Base-by-base conservation (phyloP, 2,329 filamentous ascomycete genomes). In the Westerdykella ornata region DNA sequence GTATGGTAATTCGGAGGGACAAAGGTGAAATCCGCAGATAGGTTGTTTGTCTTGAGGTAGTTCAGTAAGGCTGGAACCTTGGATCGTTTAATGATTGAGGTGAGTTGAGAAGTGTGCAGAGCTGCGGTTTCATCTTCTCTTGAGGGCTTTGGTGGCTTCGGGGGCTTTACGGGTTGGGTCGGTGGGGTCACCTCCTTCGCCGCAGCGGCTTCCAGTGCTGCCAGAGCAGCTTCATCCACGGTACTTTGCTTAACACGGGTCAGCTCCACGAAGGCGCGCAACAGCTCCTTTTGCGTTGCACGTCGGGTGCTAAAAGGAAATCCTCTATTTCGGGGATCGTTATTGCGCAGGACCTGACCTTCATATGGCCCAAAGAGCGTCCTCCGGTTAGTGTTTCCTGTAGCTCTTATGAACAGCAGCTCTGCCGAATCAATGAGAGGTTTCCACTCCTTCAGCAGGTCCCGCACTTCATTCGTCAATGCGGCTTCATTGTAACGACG, bases 401-500 rank as follows among this genome's bases (percentile, higher is more conserved):
- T 92, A 0, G 92, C 92, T 13, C 92, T 80, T 37, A 98, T 77
- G 62, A 98, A 98, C 1, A 97, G 65, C 15, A 96, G 68, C 46
- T 95, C 84, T 0, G 89, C 82, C 0, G 80, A 83, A 60, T 96
- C 86, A 38, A 98, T 84, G 65, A 94, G 76, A 0, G 70, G 72
- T 65, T 85, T 90, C 94, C 94, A 98, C 47, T 90, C 87, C 8
- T 73, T 70, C 12, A 98, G 71, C 28, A 98, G 71, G 22, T 79
- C 76, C 18, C 92, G 81, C 5, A 98, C 85, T 57, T 98, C 94
- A n/a, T 86, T 83, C 5, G 84, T 81, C 29, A 98, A 72, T 1
- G 89, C 90, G 51, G 85, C 82, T 67, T 98, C 94, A 59, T 98
- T 98, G 67, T 97, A 94, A 15, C 92, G 79, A 69, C 92, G 83